Evolutionary conservation across 306 rosid genomes (phyloP), one percentile per base, ranked within the genome.

Genomic region (Vigna trinervia): DNA sequence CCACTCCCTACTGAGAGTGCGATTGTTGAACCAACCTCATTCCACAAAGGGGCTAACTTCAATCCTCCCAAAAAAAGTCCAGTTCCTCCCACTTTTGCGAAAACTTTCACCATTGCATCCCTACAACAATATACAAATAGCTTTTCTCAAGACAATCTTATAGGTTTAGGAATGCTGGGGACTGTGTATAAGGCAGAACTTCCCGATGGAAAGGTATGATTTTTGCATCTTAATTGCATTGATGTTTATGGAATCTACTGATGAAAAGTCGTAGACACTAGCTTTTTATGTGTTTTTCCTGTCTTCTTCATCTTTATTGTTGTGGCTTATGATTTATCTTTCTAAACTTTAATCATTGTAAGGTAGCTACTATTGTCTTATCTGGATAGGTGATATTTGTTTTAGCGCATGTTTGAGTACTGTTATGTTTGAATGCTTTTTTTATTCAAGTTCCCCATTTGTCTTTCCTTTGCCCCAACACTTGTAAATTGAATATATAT

Each of bases 111-210:
- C 67, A 82, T 94, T 84, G 98, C 97, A 15, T 84, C 85, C 65
- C 98, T 92, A 80, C 98, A 94, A 83, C 97, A 94, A 81, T 84
- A 83, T 73, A 94, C 98, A 78, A 86, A 90, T 85, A 94, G 96
- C 87, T 94, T 94, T 82, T 92, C 97, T 43, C 90, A 81, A 73
- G 97, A 94, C 50, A 90, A 94, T 89, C 86, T 86, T 72, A 71
- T 92, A 38, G 98, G 97, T 81, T 70, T 48, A 41, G 97, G 97
- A 78, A 90, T 85, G 91, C 82, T 92, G 82, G 98, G 96, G 72
- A 89, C 68, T 79, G 97, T 92, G 57, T 95, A 92, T 58, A 85
- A 87, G 89, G 97, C 98, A 39, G 86, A 89, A 84, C 91, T 90
- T 76, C 96, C 93, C 62, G 82, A 81, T 53, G 97, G 97, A 72